Evolutionary conservation across 2,329 filamentous ascomycete species (phyloP), one percentile per base, ranked within the genome.

Genomic region (Monosporascus sp.): DNA sequence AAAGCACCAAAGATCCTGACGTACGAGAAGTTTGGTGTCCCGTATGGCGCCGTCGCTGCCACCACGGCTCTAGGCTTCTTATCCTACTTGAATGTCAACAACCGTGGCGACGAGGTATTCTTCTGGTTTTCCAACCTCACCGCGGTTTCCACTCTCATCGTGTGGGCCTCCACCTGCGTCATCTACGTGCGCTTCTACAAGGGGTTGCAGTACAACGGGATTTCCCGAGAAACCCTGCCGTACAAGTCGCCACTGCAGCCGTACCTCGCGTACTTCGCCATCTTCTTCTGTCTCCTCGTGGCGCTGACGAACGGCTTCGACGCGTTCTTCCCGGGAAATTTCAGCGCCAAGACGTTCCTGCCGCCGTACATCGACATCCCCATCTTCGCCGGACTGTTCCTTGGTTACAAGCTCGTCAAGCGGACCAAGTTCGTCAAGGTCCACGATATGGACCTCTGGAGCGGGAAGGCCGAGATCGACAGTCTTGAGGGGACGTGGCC

Each of bases 281-380:
- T 89, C 5, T 67, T 72, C 2, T 83, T 81, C 52, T 87, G 84
- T 39, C 74, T 79, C 25, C 63, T 87, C 37, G 85, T 91, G 72
- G 81, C 84, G 1, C 76, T 90, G 55, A 85, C 90, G 38, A 85
- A 87, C 44, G 87, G 87, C 0, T 91, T 89, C 58, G 78, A 85
- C 2, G 84, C 88, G 5, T 91, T 91, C 64, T 75, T 89, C 54
- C 82, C 84, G 0, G 71, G 76, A 15, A 65, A 67, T 37, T 74
- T 72, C 43, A 68, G 68, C 49, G 70, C 68, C 22, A 70, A 68
- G 61, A 68, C 68, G 1, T 91, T 90, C 65, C 70, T 90, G 49
- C 87, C 88, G 60, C 72, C 73, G 0, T 90, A 90, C 63, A 81
- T 86, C 55, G 87, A 87, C 71, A 81, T 90, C 37, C 83, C 82